These are phyloP conservation scores for Esteya vermicola DNA, from an alignment of 2,329 filamentous ascomycete genomes.

Conservation along the genomic window DNA sequence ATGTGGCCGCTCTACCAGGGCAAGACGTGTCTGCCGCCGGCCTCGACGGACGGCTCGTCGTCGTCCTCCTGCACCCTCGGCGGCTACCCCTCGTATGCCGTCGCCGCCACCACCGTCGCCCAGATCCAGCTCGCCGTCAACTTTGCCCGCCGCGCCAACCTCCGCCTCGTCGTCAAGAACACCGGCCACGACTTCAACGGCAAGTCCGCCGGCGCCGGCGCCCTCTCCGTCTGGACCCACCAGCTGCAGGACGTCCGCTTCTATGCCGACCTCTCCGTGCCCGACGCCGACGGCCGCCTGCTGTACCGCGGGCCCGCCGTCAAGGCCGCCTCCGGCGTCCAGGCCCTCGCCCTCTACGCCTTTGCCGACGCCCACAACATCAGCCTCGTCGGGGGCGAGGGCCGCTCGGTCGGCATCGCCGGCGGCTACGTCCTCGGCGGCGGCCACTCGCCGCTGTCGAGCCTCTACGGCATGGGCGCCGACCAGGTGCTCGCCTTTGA, in stretches of 20 bases:
- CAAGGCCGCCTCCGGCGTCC: conserved; percentile 36
- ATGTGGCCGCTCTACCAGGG: conserved; percentile 26
- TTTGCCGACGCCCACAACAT: conserved; percentile 29
- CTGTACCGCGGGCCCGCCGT: conserved; percentile 9
- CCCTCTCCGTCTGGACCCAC: conserved; percentile 22
- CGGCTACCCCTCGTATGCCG: conserved; percentile 26
- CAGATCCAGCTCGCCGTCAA: conserved; percentile 32
- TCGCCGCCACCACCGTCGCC: conserved; percentile 25
- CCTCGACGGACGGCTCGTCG: conserved; percentile 5
- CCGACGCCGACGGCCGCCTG: conserved; percentile 18
- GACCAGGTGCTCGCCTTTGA: conserved; percentile 34
- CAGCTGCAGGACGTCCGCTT: conserved; percentile 22
- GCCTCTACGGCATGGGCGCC: conserved; percentile 32
- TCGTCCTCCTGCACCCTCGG: conserved; percentile 20
- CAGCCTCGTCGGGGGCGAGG: conserved; percentile 33
- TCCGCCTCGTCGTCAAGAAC: conserved; percentile 35
- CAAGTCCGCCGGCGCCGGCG: conserved; percentile 22
- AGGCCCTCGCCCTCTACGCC: conserved; percentile 35
- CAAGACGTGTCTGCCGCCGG: conserved; percentile 19
- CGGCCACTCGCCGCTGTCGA: conserved; percentile 38
- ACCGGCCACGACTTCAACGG: conserved; percentile 37
- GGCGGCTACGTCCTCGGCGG: conserved; percentile 34
- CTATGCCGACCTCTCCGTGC: too few species aligned
- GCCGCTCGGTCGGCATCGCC: conserved; percentile 32
- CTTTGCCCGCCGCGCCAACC: conserved; percentile 28